Percentiles rank a stretch among this genome's conserved stretches.
phyloP scores from a whole-genome alignment of 805 yeast species.

The Cyberlindnera mycetangii region DNA sequence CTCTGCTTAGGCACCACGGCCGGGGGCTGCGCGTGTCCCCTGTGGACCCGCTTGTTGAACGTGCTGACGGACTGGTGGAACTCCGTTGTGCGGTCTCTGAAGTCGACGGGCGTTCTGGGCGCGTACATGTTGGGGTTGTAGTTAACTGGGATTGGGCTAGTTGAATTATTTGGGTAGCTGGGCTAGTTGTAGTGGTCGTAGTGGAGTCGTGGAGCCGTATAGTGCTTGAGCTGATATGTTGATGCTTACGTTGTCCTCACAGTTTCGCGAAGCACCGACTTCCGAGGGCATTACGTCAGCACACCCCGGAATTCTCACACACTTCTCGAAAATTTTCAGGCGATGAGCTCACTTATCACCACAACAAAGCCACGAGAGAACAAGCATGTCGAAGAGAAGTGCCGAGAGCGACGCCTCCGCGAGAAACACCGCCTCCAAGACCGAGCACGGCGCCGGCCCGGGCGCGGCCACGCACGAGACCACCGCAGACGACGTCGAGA shows the following conservation, averaged over 20 bases:
- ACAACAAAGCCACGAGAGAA: background rate
- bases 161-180: too few relatives aligned
- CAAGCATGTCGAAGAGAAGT: constrained; percentile 31
- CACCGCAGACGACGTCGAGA: constrained; percentile 45
- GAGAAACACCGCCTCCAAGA: constrained; percentile 27
- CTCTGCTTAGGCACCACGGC: constrained; percentile 25
- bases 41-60: constrained; percentile 57
- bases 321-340: too few relatives aligned
- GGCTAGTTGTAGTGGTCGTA: too few relatives aligned
- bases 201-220: background rate
- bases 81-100: constrained; percentile 85
- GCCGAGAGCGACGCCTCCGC: constrained; percentile 21
- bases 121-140: constrained; percentile 8
- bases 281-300: too few relatives aligned
- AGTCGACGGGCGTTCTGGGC: constrained; percentile 24
- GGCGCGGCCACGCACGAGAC: constrained; percentile 28
- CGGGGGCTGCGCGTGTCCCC: constrained; percentile 17
- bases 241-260: too few relatives aligned
- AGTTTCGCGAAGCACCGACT: too few relatives aligned
- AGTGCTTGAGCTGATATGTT: too few relatives aligned
- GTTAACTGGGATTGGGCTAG: background rate
- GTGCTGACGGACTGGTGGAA: constrained; percentile 88
- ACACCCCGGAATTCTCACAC: too few relatives aligned
- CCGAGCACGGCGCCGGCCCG: constrained; percentile 18
- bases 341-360: background rate